Percentiles rank a stretch among this genome's conserved stretches.
These are phyloP conservation scores for Calonectria montana DNA, from an alignment of 2,329 filamentous ascomycete species.

Conservation along the genomic window DNA sequence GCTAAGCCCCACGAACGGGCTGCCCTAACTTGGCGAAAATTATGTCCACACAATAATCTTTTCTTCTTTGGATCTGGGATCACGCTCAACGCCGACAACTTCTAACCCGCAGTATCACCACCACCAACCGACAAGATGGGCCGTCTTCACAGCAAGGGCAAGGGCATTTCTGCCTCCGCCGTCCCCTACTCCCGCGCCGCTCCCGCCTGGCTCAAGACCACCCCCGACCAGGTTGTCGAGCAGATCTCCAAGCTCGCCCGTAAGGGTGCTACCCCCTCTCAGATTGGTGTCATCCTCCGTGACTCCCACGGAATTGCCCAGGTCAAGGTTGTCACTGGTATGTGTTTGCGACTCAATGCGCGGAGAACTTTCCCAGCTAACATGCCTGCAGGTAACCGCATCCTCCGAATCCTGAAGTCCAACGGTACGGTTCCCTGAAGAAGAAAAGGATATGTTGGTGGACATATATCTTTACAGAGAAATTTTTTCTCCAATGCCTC, in stretches of 20 bases:
- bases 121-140: conserved; percentile 77
- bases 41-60: conserved; percentile 54
- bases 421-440: conserved; percentile 79
- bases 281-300: conserved; percentile 98
- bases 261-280: conserved; percentile 98
- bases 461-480: conserved; percentile 45
- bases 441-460: conserved; percentile 39
- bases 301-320: conserved; percentile 98
- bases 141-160: conserved; percentile 99
- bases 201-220: conserved; percentile 98
- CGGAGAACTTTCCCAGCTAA: conserved; percentile 47
- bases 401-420: conserved; percentile 98
- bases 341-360: conserved; percentile 49
- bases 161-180: conserved; percentile 97
- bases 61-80: conserved; percentile 33
- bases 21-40: conserved; percentile 61
- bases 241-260: conserved; percentile 99
- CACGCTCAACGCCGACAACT: conserved; percentile 42
- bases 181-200: conserved; percentile 95
- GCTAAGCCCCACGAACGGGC: conserved; percentile 20
- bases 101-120: conserved; percentile 48
- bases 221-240: conserved; percentile 97
- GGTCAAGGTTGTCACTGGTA: conserved; percentile 97
- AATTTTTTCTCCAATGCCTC: conserved; percentile 69
- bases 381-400: conserved; percentile 87